These are phyloP conservation scores for Xylaria acuta DNA, from an alignment of 495 filamentous ascomycete species.

Conservation along the genomic window DNA sequence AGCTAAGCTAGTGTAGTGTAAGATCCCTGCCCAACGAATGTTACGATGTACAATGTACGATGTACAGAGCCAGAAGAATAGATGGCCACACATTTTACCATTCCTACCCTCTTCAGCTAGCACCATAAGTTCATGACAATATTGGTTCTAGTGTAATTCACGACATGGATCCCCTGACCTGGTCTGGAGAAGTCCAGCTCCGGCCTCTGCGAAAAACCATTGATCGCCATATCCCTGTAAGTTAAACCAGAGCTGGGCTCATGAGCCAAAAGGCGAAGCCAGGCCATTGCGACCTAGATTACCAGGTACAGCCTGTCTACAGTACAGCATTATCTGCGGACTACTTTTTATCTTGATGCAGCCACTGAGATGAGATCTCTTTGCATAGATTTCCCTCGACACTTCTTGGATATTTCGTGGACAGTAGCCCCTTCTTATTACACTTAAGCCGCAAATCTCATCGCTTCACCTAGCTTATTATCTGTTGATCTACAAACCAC, in stretches of 20 bases:
- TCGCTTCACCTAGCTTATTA: background rate
- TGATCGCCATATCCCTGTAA: constrained; percentile 18
- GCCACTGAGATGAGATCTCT: background rate
- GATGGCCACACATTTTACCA: background rate
- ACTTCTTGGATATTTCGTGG: background rate
- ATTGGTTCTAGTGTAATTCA: background rate
- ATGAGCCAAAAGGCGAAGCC: constrained; percentile 11
- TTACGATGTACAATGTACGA: background rate
- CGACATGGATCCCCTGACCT: constrained; percentile 8
- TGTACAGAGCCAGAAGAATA: background rate
- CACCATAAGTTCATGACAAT: background rate
- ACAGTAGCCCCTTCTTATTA: background rate
- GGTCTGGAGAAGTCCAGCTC: constrained; percentile 18
- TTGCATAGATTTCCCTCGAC: background rate
- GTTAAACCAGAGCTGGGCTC: constrained; percentile 15
- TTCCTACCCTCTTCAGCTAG: constrained; percentile 18
- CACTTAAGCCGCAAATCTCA: background rate
- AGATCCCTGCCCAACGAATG: background rate
- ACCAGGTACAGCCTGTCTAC: background rate
- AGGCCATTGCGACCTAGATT: constrained; percentile 20
- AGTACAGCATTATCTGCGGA: background rate
- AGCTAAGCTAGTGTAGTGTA: background rate
- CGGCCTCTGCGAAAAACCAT: constrained; percentile 22
- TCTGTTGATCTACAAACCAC: background rate
- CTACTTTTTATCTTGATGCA: constrained; percentile 9